phyloP scores from a whole-genome alignment of 352 stramenopile species.

The Lagenidium giganteum region DNA sequence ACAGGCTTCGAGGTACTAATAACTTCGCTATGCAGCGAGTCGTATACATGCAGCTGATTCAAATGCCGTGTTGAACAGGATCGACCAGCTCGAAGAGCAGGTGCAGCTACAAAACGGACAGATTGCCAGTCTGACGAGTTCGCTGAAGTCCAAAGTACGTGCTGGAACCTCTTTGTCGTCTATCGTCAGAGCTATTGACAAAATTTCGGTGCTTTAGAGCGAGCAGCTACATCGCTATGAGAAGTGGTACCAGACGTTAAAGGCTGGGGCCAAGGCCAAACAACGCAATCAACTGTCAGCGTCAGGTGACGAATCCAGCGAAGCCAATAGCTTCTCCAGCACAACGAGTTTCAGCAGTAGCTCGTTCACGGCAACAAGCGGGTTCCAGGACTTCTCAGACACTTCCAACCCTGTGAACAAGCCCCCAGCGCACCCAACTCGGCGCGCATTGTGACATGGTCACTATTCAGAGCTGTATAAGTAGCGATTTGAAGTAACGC shows the following conservation, averaged over 20 bases:
- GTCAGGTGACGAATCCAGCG: constrained; percentile 58
- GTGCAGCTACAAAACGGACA: constrained; percentile 47
- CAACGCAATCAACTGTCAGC: constrained; percentile 55
- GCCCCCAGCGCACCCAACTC: constrained; percentile 61
- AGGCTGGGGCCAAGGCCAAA: constrained; percentile 78
- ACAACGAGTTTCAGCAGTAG: constrained; percentile 11
- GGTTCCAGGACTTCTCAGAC: not conserved
- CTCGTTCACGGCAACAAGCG: constrained; percentile 10
- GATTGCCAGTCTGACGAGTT: constrained; percentile 51
- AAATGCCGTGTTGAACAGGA: constrained; percentile 14
- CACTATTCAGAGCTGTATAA: not conserved
- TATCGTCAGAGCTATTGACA: too few species aligned
- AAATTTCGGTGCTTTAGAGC: constrained; percentile 38
- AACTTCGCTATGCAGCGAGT: too few species aligned
- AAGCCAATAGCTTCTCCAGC: constrained; percentile 57
- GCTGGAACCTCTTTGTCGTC: not conserved
- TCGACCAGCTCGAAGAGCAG: constrained; percentile 22
- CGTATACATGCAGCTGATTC: not conserved
- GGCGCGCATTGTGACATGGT: constrained; percentile 47
- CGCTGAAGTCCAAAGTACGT: constrained; percentile 33
- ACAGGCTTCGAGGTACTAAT: constrained; percentile 1
- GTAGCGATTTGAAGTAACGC: not conserved
- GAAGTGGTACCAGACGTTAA: constrained; percentile 84
- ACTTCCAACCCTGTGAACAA: constrained; percentile 16
- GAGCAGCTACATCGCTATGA: constrained; percentile 79